A percentile compares a stretch with the other conserved stretches of the same genome.
phyloP scores from a whole-genome alignment of 345 rosid genomes.

The Heritiera littoralis region DNA sequence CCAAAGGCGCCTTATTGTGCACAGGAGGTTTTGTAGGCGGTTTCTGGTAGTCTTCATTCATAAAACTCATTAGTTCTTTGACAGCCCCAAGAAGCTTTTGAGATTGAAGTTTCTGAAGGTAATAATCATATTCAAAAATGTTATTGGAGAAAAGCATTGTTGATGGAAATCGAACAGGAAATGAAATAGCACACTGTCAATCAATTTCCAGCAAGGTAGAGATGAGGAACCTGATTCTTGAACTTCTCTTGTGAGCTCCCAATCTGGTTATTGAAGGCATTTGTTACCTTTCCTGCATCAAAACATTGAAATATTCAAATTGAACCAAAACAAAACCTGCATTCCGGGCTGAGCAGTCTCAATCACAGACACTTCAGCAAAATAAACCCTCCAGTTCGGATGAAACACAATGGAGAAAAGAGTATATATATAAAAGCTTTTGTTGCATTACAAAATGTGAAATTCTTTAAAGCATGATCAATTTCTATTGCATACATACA shows the following conservation, averaged over 20 bases:
- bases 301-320: neutral
- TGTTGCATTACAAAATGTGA: neutral
- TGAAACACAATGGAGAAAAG: neutral
- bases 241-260: neutral
- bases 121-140: neutral
- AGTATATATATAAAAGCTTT: neutral
- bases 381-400: neutral
- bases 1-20: neutral
- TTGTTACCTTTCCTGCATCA: neutral
- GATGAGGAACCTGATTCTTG: neutral
- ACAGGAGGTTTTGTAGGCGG: neutral
- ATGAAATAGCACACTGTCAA: neutral
- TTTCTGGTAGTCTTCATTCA: neutral
- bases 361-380: neutral
- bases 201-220: neutral
- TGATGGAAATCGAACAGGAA: neutral
- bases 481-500: constrained; percentile 34
- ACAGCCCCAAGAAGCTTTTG: neutral
- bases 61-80: neutral
- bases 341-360: neutral
- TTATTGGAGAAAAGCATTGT: neutral
- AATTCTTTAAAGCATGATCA: neutral
- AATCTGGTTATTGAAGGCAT: neutral
- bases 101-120: neutral
- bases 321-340: neutral